Evolutionary conservation across 805 yeast genomes (phyloP).

Genomic region (Pichia heedii): DNA sequence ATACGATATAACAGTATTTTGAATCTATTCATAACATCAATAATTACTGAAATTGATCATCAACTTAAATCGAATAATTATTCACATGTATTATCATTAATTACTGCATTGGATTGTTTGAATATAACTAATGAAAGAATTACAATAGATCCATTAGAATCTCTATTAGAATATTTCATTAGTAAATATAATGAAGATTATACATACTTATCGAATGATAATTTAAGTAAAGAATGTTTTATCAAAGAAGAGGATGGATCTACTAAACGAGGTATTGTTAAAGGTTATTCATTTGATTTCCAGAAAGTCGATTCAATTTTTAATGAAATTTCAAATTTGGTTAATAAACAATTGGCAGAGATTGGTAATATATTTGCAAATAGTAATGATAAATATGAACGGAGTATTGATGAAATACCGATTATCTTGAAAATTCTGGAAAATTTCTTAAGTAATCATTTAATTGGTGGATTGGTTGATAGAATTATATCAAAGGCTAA

Average conservation of each 20-base stretch:
- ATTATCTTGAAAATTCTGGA: conserved; percentile 27
- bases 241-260: conserved; percentile 3
- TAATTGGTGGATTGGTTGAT: conserved; percentile 29
- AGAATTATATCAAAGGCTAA: conserved; percentile 24
- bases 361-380: conserved; percentile 20
- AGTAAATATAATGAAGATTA: conserved; percentile 24
- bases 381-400: background rate
- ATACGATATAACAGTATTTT: conserved; percentile 42
- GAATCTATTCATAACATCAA: conserved; percentile 65
- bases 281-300: conserved; percentile 21
- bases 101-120: conserved; percentile 20
- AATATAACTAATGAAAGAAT: conserved; percentile 22
- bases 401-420: conserved; percentile 26
- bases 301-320: conserved; percentile 20
- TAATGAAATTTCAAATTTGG: conserved; percentile 10
- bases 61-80: conserved; percentile 42
- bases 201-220: conserved; percentile 18
- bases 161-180: conserved; percentile 27
- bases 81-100: conserved; percentile 25
- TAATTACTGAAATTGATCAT: conserved; percentile 57
- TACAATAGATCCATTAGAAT: conserved; percentile 28
- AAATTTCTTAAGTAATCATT: conserved; percentile 27
- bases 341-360: conserved; percentile 24
- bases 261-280: conserved; percentile 21
- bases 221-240: conserved; percentile 16